Base-by-base conservation (phyloP, 2,329 filamentous ascomycete species). In the Claviceps africana region DNA sequence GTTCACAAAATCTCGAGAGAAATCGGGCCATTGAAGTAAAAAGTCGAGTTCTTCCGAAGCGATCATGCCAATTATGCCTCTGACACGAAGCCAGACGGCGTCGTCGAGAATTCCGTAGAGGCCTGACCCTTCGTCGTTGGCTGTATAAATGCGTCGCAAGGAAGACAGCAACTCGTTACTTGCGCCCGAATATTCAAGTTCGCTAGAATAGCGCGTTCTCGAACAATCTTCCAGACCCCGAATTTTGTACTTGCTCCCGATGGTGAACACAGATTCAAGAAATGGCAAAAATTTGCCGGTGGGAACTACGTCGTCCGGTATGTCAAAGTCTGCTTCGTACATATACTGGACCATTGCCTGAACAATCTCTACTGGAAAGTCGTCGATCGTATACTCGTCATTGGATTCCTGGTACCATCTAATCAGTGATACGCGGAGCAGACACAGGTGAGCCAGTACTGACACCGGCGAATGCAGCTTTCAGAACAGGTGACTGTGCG, bases 131-230 rank as follows among this genome's bases (percentile, higher is more conserved):
- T 45, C 25, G 13, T 30, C 17, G 25, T 28, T 9, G 17, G 15
- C 8, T 45, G 17, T 10, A 37, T 48, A 48, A 15, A 48, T 37
- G 6, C 47, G 47, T 21, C 1, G 1, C 17, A 48, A 40, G 15
- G 47, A 48, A 10, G 35, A 28, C 2, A 48, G 1, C 0, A 19
- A 8, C 21, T 30, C 15, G 0, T 19, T 31, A 11, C n/a, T 7
- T 13, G 6, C 0, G 5, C 22, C 0, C 4, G 1, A n/a, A 7
- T n/a, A 5, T 9, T 50, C 3, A 50, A 19, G n/a, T 0, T 25
- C 7, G 11, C 4, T 13, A 25, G 0, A 4, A n/a, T 50, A 50
- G 10, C 0, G 10, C 3, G 7, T 6, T 8, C 6, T 19, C 17
- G 48, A 25, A 0, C 33, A 5, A n/a, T 3, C n/a, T 33, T 17